phyloP scores from a whole-genome alignment of 306 rosid genomes.

The Cicer chorassanicum region DNA sequence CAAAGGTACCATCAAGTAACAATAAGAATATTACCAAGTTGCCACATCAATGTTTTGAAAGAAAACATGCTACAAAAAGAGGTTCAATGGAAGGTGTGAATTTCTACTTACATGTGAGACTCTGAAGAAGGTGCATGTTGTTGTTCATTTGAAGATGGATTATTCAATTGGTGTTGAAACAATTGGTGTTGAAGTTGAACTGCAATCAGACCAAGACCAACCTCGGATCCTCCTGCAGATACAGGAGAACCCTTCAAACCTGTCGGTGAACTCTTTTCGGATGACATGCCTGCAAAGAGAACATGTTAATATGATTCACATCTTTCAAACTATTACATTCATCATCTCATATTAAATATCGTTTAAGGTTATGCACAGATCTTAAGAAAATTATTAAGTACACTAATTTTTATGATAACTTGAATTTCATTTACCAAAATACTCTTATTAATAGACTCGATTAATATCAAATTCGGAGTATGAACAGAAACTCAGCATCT shows the following conservation, averaged over 20 bases:
- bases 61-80: constrained; percentile 1
- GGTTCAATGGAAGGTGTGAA: constrained; percentile 28
- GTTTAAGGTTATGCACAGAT: no score
- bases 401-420: no score
- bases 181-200: constrained; percentile 64
- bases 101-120: constrained; percentile 65
- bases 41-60: background rate
- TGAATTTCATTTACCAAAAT: no score
- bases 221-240: constrained; percentile 52
- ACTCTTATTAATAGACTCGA: background rate
- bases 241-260: constrained; percentile 67
- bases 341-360: no score
- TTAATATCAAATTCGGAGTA: background rate
- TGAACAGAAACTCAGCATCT: background rate
- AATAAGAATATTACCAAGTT: constrained; percentile 33
- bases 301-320: constrained; percentile 1
- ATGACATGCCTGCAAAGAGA: constrained; percentile 67
- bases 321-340: background rate
- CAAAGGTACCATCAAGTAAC: constrained; percentile 47
- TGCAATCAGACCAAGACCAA: constrained; percentile 51
- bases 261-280: constrained; percentile 52
- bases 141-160: constrained; percentile 55
- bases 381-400: no score
- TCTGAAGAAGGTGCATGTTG: constrained; percentile 57
- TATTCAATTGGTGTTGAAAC: constrained; percentile 59